Percentiles rank a stretch among this genome's conserved stretches.
phyloP scores from a whole-genome alignment of 768 basidiomycete species.

The Candolleomyces efflorescens region DNA sequence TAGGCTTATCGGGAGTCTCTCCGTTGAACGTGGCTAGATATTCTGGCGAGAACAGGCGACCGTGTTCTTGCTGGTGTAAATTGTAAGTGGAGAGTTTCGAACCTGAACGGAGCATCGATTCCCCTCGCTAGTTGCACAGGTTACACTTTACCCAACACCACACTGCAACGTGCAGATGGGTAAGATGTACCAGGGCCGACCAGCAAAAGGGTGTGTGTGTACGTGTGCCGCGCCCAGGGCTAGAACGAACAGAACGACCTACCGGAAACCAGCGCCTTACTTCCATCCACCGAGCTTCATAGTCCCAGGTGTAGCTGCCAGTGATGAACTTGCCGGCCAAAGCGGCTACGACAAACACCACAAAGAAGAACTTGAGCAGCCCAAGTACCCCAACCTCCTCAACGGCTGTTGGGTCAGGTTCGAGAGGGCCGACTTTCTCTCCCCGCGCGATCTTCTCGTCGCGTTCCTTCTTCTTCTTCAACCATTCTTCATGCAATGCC shows the following conservation, averaged over 20 bases:
- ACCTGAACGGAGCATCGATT: not conserved
- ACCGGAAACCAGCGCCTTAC: constrained; percentile 66
- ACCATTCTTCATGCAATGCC: constrained; percentile 58
- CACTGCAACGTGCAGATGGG: no score
- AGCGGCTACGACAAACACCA: constrained; percentile 45
- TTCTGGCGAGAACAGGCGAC: constrained; percentile 72
- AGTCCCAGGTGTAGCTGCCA: constrained; percentile 85
- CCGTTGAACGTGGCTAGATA: constrained; percentile 71
- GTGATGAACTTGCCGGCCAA: constrained; percentile 82
- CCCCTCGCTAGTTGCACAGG: not conserved
- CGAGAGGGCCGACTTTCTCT: constrained; percentile 67
- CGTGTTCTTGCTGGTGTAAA: constrained; percentile 37
- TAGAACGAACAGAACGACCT: constrained; percentile 17
- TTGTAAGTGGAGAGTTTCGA: not conserved
- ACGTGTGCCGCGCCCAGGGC: no score
- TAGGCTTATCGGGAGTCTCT: constrained; percentile 48
- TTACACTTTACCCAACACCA: not conserved
- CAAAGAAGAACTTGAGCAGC: constrained; percentile 66
- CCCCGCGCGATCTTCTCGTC: constrained; percentile 71
- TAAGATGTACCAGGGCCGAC: no score
- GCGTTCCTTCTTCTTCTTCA: constrained; percentile 65
- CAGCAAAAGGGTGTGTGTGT: no score
- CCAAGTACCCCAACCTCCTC: constrained; percentile 62
- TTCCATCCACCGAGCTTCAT: constrained; percentile 58
- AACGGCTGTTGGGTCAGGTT: constrained; percentile 68